A percentile compares a stretch with the other conserved stretches of the same genome.
Evolutionary conservation across 2,329 filamentous ascomycete species (phyloP).

Genomic region (Fusarium albosuccineum): DNA sequence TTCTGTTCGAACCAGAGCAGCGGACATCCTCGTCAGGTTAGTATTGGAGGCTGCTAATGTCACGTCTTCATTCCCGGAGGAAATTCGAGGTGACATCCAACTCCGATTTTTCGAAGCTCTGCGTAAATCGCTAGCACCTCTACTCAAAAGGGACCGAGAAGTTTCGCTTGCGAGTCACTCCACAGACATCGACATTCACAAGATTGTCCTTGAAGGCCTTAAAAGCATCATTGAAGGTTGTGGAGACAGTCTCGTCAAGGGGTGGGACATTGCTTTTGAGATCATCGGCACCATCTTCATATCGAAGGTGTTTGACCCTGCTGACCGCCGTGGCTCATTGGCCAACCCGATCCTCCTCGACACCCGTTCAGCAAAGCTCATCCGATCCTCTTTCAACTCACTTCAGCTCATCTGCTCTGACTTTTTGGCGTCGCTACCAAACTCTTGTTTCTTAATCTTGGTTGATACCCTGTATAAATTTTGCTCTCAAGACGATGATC

Average conservation of each 20-base stretch:
- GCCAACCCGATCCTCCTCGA: constrained; percentile 54
- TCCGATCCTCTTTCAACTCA: constrained; percentile 89
- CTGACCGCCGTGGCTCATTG: constrained; percentile 49
- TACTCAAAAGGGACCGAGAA: constrained; percentile 67
- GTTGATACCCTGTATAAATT: constrained; percentile 92
- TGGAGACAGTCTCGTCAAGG: constrained; percentile 84
- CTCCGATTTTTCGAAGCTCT: constrained; percentile 77
- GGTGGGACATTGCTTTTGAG: constrained; percentile 88
- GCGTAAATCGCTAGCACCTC: constrained; percentile 66
- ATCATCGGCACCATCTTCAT: constrained; percentile 87
- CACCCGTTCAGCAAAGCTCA: constrained; percentile 78
- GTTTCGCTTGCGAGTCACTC: constrained; percentile 69
- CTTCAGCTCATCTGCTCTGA: constrained; percentile 95
- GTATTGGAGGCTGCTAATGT: constrained; percentile 69
- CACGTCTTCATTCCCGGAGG: constrained; percentile 64
- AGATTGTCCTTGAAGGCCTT: constrained; percentile 81
- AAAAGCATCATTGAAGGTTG: constrained; percentile 88
- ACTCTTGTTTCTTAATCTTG: constrained; percentile 79
- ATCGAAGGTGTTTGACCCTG: constrained; percentile 52
- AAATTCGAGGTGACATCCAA: constrained; percentile 73
- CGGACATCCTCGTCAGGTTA: constrained; percentile 72
- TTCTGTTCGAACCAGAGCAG: constrained; percentile 70
- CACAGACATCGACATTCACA: constrained; percentile 83
- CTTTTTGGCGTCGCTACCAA: constrained; percentile 81
- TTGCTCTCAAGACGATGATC: constrained; percentile 87